A percentile compares a stretch with the other conserved stretches of the same genome.
Evolutionary conservation across 1,284 basidiomycete genomes (phyloP).

Genomic region (Cutaneotrichosporon mucoides): DNA sequence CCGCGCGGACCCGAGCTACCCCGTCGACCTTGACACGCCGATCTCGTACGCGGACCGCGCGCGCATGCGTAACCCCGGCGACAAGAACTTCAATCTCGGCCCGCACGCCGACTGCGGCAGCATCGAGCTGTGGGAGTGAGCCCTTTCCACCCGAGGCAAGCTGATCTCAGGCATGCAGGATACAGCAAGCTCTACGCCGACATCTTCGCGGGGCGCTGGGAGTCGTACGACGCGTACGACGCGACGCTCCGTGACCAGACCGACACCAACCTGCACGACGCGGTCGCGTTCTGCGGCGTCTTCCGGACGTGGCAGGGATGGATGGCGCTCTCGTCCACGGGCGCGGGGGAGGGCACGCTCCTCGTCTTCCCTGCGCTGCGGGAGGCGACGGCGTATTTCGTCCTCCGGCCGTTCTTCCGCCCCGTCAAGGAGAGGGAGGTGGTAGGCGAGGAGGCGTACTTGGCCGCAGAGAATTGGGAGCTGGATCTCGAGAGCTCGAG

Average conservation of each 20-base stretch:
- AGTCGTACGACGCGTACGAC: slow-evolving; percentile 40
- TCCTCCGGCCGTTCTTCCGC: slow-evolving; percentile 71
- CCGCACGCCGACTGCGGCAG: slow-evolving; percentile 72
- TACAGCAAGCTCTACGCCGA: slow-evolving; percentile 58
- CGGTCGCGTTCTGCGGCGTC: slow-evolving; percentile 56
- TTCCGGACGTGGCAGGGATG: slow-evolving; percentile 68
- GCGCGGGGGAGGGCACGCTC: slow-evolving; percentile 66
- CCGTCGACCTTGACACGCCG: slow-evolving; percentile 56
- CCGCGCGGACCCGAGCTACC: slow-evolving; percentile 44
- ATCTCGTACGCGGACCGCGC: slow-evolving; percentile 71
- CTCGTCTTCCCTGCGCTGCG: slow-evolving; percentile 68
- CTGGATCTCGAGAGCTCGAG: slow-evolving; percentile 57
- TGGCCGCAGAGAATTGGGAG: slow-evolving; percentile 61
- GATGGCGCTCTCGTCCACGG: slow-evolving; percentile 60
- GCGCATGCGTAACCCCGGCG: slow-evolving; percentile 69
- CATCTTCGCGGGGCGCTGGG: slow-evolving; percentile 61
- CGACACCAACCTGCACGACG: slow-evolving; percentile 41
- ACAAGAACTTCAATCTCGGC: slow-evolving; percentile 63
- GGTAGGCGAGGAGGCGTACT: slow-evolving; percentile 24
- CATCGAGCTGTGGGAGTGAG: slow-evolving; percentile 69
- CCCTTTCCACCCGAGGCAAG: neutral
- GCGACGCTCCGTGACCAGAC: slow-evolving; percentile 24
- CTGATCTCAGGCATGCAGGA: slow-evolving; percentile 42
- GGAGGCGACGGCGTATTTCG: slow-evolving; percentile 68
- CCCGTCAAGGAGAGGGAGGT: slow-evolving; percentile 6